Evolutionary conservation across 495 filamentous ascomycete genomes (phyloP).

Genomic region (Penicillium turbatum): DNA sequence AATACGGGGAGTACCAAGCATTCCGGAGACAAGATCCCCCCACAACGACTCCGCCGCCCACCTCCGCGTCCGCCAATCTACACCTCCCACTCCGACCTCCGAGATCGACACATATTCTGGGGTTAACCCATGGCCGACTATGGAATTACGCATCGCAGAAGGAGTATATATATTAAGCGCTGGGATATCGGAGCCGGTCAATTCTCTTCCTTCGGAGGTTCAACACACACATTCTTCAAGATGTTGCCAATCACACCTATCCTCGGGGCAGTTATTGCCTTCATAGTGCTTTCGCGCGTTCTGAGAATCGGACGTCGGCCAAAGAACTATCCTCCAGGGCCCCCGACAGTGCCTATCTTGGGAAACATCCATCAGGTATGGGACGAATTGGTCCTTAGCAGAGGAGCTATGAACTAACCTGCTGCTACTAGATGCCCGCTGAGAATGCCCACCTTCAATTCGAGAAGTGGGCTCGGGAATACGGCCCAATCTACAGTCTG

Average conservation of each 20-base stretch:
- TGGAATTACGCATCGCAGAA: neutral
- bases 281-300: conserved; percentile 7
- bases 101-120: neutral
- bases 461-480: conserved; percentile 57
- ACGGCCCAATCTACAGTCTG: conserved; percentile 59
- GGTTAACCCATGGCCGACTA: neutral
- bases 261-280: conserved; percentile 4
- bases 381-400: neutral
- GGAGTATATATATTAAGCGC: neutral
- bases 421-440: conserved; percentile 12
- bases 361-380: conserved; percentile 35
- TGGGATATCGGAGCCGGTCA: too few relatives aligned
- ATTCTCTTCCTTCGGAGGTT: neutral
- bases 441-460: conserved; percentile 39
- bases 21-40: too few relatives aligned
- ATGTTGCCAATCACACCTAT: conserved; percentile 12
- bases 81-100: neutral
- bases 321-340: conserved; percentile 32
- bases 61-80: conserved; percentile 14
- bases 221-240: neutral
- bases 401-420: neutral
- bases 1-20: neutral
- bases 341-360: conserved; percentile 32
- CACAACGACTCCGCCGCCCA: conserved; percentile 14
- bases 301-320: conserved; percentile 25